Conservation (phyloP, 2,329 filamentous ascomycete genomes). For the Zalaria sp. region DNA sequence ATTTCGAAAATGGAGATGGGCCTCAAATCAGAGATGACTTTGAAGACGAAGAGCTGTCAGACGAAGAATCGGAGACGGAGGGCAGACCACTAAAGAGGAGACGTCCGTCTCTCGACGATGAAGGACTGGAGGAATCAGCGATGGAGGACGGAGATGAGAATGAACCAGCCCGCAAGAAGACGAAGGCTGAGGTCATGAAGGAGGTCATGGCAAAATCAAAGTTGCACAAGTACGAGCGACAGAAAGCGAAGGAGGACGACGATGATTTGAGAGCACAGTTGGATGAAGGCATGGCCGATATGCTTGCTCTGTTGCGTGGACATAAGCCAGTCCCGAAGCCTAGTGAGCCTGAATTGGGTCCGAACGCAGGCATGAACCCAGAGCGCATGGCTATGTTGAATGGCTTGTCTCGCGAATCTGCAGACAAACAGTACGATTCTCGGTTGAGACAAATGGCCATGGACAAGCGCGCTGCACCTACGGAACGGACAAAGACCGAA, state of each 20-base stretch:
- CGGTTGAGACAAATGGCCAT: constrained; percentile 68
- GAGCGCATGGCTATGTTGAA: constrained; percentile 47
- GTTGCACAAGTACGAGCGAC: constrained; percentile 83
- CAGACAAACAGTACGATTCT: constrained; percentile 79
- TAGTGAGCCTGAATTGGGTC: constrained; percentile 6
- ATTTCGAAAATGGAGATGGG: constrained; percentile 49
- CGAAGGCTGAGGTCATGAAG: constrained; percentile 94
- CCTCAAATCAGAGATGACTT: constrained; percentile 40
- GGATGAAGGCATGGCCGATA: constrained; percentile 66
- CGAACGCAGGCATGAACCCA: constrained; percentile 37
- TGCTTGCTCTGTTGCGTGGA: constrained; percentile 56
- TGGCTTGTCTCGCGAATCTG: constrained; percentile 47
- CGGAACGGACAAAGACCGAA: constrained; percentile 79
- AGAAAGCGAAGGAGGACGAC: constrained; percentile 84
- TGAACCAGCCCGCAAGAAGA: constrained; percentile 74
- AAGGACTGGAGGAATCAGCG: constrained; percentile 29
- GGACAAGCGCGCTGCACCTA: constrained; percentile 73
- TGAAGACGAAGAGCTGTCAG: constrained; percentile 25
- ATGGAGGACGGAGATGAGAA: constrained; percentile 31
- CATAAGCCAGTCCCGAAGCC: constrained; percentile 31
- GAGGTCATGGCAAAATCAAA: constrained; percentile 98
- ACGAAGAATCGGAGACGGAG: constrained; percentile 16
- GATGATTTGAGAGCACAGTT: constrained; percentile 74
- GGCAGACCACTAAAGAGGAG: constrained; percentile 28
- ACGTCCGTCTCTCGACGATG: constrained; percentile 35